These are phyloP conservation scores for Fusarium sacchari DNA, from an alignment of 2,329 filamentous ascomycete genomes.

Conservation along the genomic window DNA sequence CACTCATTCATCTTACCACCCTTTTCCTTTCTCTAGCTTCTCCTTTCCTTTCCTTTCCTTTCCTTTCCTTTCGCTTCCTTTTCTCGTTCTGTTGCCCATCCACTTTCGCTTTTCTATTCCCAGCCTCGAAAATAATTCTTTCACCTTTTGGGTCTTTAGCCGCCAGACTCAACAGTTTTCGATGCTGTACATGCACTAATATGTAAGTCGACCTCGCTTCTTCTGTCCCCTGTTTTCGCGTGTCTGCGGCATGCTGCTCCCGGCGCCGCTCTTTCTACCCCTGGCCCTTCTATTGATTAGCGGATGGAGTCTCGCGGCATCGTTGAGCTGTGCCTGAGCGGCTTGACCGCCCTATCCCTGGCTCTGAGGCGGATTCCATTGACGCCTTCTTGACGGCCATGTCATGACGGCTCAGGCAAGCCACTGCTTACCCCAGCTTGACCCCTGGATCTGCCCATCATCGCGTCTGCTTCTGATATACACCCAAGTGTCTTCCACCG, in stretches of 20 bases:
- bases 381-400: constrained; percentile 1
- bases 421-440: constrained; percentile 34
- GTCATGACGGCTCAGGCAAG: constrained; percentile 22
- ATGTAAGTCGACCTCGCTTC: constrained; percentile 30
- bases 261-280: constrained; percentile 24
- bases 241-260: constrained; percentile 27
- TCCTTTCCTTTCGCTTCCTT: too few relatives aligned
- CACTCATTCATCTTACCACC: constrained; percentile 32
- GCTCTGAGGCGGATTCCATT: constrained; percentile 10
- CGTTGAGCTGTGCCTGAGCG: constrained; percentile 32
- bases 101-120: not conserved
- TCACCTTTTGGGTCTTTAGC: not conserved
- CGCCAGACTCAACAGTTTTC: constrained; percentile 18
- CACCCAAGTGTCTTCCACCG: constrained; percentile 34
- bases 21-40: constrained; percentile 6
- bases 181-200: constrained; percentile 28
- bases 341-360: constrained; percentile 35
- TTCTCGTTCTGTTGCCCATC: not conserved
- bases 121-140: constrained; percentile 16
- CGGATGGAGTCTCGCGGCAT: constrained; percentile 28
- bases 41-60: not conserved
- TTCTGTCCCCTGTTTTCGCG: constrained; percentile 31
- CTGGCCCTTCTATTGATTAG: constrained; percentile 35
- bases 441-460: constrained; percentile 41
- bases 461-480: constrained; percentile 27